These are phyloP conservation scores for Coprinopsis marcescibilis DNA, from an alignment of 768 basidiomycete genomes.

Conservation along the genomic window DNA sequence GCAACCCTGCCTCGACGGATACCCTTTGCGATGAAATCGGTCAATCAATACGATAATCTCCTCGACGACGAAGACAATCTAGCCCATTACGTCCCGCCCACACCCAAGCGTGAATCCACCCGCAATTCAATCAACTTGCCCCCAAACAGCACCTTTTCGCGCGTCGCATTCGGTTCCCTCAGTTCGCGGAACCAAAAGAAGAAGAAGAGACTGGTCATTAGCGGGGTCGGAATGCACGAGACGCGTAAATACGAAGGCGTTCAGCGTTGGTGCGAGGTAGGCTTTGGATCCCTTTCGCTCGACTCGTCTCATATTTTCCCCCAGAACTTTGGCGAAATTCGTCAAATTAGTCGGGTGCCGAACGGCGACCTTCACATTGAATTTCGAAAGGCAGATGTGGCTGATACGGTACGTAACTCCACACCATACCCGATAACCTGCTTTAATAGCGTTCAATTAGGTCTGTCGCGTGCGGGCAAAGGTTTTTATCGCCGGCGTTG, in stretches of 20 bases:
- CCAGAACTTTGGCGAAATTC: slow-evolving; percentile 72
- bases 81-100: slow-evolving; percentile 15
- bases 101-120: slow-evolving; percentile 16
- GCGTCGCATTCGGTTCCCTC: slow-evolving; percentile 15
- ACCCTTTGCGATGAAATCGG: slow-evolving; percentile 15
- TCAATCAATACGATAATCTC: slow-evolving; percentile 14
- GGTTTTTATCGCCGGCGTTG: slow-evolving; percentile 68
- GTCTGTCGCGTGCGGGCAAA: slow-evolving; percentile 75
- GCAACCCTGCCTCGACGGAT: slow-evolving; percentile 12
- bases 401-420: slow-evolving; percentile 58
- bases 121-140: slow-evolving; percentile 13
- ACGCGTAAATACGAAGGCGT: slow-evolving; percentile 58
- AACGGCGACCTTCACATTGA: slow-evolving; percentile 77
- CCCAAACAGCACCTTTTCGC: slow-evolving; percentile 17
- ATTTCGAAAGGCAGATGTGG: slow-evolving; percentile 70
- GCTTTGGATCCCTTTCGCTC: not conserved
- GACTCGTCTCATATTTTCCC: not conserved
- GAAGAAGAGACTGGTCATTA: slow-evolving; percentile 63
- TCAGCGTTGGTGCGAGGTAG: slow-evolving; percentile 73
- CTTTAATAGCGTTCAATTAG: slow-evolving; percentile 26
- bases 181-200: slow-evolving; percentile 36
- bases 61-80: slow-evolving; percentile 25
- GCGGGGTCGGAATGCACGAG: slow-evolving; percentile 60
- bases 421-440: slow-evolving; percentile 4
- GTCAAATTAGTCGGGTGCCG: slow-evolving; percentile 64